Evolutionary conservation across 805 yeast species (phyloP), one percentile per base, ranked within the genome.

Genomic region (Nakazawaea populi): DNA sequence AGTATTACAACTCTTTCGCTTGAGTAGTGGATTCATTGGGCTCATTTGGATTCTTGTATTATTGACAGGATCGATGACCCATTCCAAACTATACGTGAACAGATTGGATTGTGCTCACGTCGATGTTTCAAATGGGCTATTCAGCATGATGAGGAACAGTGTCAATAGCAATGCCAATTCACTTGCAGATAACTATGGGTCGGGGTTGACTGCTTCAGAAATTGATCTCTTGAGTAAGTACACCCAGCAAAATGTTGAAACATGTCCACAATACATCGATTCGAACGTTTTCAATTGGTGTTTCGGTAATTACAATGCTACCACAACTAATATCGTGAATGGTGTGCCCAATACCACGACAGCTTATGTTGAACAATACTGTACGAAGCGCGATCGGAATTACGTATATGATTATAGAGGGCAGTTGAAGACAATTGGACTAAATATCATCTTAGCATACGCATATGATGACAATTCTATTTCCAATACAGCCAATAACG

Each of bases 71-170:
- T 40, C 52, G 4, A 39, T 49, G 37, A 40, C 48, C 9, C 28
- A 28, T 7, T 10, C 46, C 9, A 44, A 47, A 3, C 38, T 53
- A 4, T 56, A 55, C 30, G 58, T 74, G 8, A 67, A 71, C 6
- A 58, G 72, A 39, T 64, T 82, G 38, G 74, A 75, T 56, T 79
- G 82, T 52, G 70, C 76, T 4, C 82, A 77, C 55, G 62, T 73
- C 6, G 80, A 79, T 53, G 76, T 82, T 18, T 74, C 82, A 1
- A 57, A 65, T 18, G 87, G 87, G 1, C 61, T 82, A 7, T 81
- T 78, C 56, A 61, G 70, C 28, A 67, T 75, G 5, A 61, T 77
- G 49, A 61, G 78, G 44, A 59, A 56, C 18, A 60, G 70, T 11
- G 71, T 68, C 10, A 49, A 65, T n/a, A 53, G 63, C 27, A 48